Evolutionary conservation across 495 filamentous ascomycete genomes (phyloP), one percentile per base, ranked within the genome.

Genomic region (Rhizodiscina lignyota): DNA sequence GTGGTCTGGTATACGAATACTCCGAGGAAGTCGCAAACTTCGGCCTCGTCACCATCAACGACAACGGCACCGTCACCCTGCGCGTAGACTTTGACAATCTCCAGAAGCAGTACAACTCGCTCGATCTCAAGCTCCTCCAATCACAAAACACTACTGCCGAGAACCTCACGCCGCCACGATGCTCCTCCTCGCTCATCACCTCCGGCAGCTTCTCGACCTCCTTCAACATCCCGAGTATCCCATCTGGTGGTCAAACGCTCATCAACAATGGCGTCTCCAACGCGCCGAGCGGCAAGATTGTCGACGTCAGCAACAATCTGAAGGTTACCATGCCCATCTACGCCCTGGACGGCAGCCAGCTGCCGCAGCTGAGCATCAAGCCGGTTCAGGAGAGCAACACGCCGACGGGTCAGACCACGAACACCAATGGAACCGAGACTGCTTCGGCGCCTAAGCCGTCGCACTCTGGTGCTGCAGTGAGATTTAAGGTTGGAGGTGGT

Each of bases 1-100:
- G 87, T 40, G 87, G 89, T 42, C 58, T 96, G 22, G 77, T 94
- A 29, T 93, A 92, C 61, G 78, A 92, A 57, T 92, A 71, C 58
- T 75, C 73, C 13, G 62, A 91, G 56, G 83, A 91, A 49, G 38
- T 42, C 2, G 67, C 66, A 36, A 60, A 86, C 48, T 94, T 71
- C 50, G 85, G 85, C 38, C 67, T 94, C 4, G 80, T 91, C 45
- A 47, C 66, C 37, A 52, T 84, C 42, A 74, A 77, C 48, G 49
- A 56, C 39, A 76, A 84, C 42, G 68, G 63, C 44, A 72, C 69
- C 16, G 68, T 74, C 21, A 61, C 63, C 21, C 63, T 91, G 5
- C 63, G 72, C 15, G 30, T 45, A 27, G 89, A 97, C 56, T 97
- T 68, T 59, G 67, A 78, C 42, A 73, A 77, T 44, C 70, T 97